Base-by-base conservation (phyloP, 352 stramenopile species). In the Bremia lactucae region DNA sequence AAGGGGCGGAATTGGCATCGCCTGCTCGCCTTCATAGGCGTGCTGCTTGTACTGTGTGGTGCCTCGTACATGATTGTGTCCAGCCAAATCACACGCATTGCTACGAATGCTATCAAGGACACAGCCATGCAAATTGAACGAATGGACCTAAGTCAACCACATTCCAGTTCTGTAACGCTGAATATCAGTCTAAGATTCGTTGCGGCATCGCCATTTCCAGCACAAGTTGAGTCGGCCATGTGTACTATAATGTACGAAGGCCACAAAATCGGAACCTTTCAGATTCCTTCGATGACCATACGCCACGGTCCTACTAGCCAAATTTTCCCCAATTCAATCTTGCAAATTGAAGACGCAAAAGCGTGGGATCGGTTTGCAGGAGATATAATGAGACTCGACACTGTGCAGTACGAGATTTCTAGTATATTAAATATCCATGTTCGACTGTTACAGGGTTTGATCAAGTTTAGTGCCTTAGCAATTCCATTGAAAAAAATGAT, bases 281-380 rank as follows among this genome's bases (percentile, higher is more conserved):
- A 44, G 10, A 41, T 68, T 10, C 67, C 73, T 0, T 40, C 19
- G 18, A 87, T 89, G 70, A 24, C 45, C 6, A 62, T 89, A 37
- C 25, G 28, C 9, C 56, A 78, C 31, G 77, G 77, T 16, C 46
- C 54, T 6, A 87, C 80, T 45, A n/a, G 45, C 0, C 51, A 72
- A 21, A 2, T 37, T 4, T 83, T 89, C 42, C 47, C 52, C 0
- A 62, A 79, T 19, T 57, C 72, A 19, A 74, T 59, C 37, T 59
- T 89, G 3, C n/a, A 37, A 15, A 83, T 89, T 35, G 29, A 41
- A 1, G 74, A 86, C 46, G 62, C 49, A 22, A 67, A 70, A 15
- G 59, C 52, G 2, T 89, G 77, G 77, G 59, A 85, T 34, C 40
- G 34, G 21, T 89, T 89, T 53, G 77, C 77, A 13, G 46, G 55